phyloP scores from a whole-genome alignment of 257 asterid species.

The Solanum pennellii region DNA sequence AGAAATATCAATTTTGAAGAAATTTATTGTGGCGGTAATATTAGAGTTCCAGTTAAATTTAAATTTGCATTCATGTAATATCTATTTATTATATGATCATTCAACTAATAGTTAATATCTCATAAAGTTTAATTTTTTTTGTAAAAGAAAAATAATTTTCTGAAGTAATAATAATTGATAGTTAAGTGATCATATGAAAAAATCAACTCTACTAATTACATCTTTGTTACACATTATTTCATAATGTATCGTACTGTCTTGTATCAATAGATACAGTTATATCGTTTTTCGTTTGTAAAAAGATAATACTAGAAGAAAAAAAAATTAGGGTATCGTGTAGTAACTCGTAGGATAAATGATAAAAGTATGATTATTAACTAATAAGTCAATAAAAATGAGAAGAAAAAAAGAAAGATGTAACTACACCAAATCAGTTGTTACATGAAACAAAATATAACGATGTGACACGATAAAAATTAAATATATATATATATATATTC shows the following conservation, averaged over 20 bases:
- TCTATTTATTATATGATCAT: background rate
- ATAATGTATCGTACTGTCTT: background rate
- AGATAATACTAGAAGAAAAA: too few relatives aligned
- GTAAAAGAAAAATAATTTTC: too few relatives aligned
- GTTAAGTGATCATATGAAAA: too few relatives aligned
- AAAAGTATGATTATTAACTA: background rate
- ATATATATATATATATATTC: too few relatives aligned
- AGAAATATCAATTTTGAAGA: background rate
- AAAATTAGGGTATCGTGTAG: too few relatives aligned
- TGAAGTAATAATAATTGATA: background rate
- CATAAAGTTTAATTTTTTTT: too few relatives aligned
- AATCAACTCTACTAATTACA: background rate
- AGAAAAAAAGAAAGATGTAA: too few relatives aligned
- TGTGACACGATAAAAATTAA: too few relatives aligned
- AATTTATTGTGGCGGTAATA: background rate
- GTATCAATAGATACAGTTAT: background rate
- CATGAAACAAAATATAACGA: too few relatives aligned
- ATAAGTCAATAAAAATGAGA: too few relatives aligned
- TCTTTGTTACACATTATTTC: background rate
- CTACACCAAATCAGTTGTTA: background rate
- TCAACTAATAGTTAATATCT: too few relatives aligned
- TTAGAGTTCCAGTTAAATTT: background rate
- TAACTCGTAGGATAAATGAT: too few relatives aligned
- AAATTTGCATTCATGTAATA: background rate
- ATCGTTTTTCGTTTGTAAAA: accelerated